phyloP scores from a whole-genome alignment of 495 filamentous ascomycete genomes.

The Penicillium tannophilum region DNA sequence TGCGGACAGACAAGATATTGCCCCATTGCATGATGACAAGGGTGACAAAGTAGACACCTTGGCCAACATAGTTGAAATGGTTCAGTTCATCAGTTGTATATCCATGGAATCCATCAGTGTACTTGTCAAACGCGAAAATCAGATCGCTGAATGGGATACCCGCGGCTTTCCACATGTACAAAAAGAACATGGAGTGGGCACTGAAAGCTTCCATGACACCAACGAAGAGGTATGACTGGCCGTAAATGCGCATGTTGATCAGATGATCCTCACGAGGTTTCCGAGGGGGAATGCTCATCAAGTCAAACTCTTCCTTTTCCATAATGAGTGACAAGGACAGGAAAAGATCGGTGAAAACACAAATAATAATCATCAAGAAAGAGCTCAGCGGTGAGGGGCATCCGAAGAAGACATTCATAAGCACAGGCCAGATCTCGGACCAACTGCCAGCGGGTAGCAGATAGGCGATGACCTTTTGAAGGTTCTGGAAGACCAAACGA shows the following conservation, averaged over 20 bases:
- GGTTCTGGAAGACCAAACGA: constrained; percentile 55
- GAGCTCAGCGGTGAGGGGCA: constrained; percentile 66
- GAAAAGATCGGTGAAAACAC: constrained; percentile 67
- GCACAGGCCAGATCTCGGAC: constrained; percentile 74
- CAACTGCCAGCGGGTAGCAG: constrained; percentile 67
- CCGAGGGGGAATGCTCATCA: constrained; percentile 64
- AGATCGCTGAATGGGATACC: constrained; percentile 47
- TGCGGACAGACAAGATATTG: constrained; percentile 52
- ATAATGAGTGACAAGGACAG: constrained; percentile 67
- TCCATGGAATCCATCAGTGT: constrained; percentile 50
- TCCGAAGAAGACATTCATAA: constrained; percentile 72
- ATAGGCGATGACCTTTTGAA: constrained; percentile 63
- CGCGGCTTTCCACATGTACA: constrained; percentile 49
- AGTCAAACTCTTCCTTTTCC: constrained; percentile 70
- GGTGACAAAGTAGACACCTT: constrained; percentile 72
- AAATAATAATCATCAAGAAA: constrained; percentile 73
- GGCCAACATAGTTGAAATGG: constrained; percentile 53
- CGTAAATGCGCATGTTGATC: constrained; percentile 53
- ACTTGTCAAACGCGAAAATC: constrained; percentile 50
- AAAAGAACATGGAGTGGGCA: constrained; percentile 55
- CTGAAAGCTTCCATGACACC: constrained; percentile 51
- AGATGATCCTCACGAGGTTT: constrained; percentile 61
- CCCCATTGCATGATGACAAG: constrained; percentile 61
- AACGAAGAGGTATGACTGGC: constrained; percentile 54
- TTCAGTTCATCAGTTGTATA: constrained; percentile 44